Percentiles rank a stretch among this genome's conserved stretches.
Evolutionary conservation across 2,329 filamentous ascomycete species (phyloP).

Genomic region (Nemania diffusa): DNA sequence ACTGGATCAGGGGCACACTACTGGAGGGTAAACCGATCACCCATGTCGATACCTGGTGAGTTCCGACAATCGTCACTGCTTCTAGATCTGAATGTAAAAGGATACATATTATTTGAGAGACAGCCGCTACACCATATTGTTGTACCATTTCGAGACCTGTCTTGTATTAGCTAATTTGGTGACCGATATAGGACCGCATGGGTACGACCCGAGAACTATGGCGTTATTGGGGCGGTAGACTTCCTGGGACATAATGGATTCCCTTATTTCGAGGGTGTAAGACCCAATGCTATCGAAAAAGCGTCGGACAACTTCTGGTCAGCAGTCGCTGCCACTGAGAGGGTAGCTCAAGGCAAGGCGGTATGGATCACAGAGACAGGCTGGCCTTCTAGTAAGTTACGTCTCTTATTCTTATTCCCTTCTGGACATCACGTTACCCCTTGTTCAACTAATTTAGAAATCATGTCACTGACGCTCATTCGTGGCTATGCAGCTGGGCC

Average conservation of each 20-base stretch:
- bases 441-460: not conserved
- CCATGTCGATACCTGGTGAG: conserved; percentile 48
- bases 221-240: conserved; percentile 40
- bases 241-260: conserved; percentile 48
- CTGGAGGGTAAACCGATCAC: conserved; percentile 46
- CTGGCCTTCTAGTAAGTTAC: conserved; percentile 48
- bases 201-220: conserved; percentile 45
- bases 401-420: conserved; percentile 41
- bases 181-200: conserved; percentile 43
- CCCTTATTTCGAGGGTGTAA: conserved; percentile 47
- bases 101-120: not conserved
- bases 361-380: conserved; percentile 49
- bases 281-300: conserved; percentile 44
- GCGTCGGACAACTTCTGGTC: conserved; percentile 44
- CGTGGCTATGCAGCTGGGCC: conserved; percentile 39
- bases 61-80: not conserved
- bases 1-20: conserved; percentile 42
- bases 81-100: not conserved
- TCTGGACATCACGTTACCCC: not conserved
- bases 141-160: conserved; percentile 18
- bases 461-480: conserved; percentile 8
- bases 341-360: conserved; percentile 45
- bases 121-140: not conserved
- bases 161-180: conserved; percentile 25
- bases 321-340: conserved; percentile 42